A percentile compares a stretch with the other conserved stretches of the same genome.
Evolutionary conservation across 345 rosid species (phyloP).

Genomic region (Citrus unshiu): DNA sequence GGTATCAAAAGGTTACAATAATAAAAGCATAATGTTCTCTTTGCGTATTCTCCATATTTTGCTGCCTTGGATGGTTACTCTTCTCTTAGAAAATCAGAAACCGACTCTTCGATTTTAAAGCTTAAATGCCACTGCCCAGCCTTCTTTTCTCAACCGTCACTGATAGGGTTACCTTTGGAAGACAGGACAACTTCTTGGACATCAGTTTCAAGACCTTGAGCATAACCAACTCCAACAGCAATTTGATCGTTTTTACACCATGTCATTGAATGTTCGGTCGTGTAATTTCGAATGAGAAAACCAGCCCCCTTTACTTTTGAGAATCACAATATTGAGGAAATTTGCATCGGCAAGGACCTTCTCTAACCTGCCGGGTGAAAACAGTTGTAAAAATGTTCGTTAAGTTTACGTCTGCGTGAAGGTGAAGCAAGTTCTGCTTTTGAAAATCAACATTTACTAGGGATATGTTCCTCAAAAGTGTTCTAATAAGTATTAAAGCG

Average conservation of each 20-base stretch:
- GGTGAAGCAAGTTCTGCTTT: no score
- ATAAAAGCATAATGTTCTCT: no score
- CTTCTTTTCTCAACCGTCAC: not conserved
- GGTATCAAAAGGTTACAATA: not conserved
- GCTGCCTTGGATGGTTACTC: not conserved
- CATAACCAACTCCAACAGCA: not conserved
- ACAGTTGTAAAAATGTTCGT: not conserved
- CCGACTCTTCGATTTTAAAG: not conserved
- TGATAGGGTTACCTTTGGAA: not conserved
- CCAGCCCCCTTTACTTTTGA: not conserved
- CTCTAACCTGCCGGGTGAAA: conserved; percentile 54
- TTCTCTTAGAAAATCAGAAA: not conserved
- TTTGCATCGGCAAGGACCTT: conserved; percentile 65
- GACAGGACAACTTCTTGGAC: not conserved
- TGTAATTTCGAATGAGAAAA: not conserved
- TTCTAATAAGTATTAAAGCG: not conserved
- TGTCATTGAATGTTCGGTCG: not conserved
- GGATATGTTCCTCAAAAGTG: not conserved
- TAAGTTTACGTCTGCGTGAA: no score
- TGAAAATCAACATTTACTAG: not conserved
- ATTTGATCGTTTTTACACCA: not conserved
- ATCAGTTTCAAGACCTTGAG: not conserved
- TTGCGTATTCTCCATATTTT: not conserved
- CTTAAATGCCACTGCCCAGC: not conserved
- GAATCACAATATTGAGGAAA: conserved; percentile 82